Conservation (phyloP, 2,329 filamentous ascomycete genomes). For the Ceratocystis diversiconidia region DNA sequence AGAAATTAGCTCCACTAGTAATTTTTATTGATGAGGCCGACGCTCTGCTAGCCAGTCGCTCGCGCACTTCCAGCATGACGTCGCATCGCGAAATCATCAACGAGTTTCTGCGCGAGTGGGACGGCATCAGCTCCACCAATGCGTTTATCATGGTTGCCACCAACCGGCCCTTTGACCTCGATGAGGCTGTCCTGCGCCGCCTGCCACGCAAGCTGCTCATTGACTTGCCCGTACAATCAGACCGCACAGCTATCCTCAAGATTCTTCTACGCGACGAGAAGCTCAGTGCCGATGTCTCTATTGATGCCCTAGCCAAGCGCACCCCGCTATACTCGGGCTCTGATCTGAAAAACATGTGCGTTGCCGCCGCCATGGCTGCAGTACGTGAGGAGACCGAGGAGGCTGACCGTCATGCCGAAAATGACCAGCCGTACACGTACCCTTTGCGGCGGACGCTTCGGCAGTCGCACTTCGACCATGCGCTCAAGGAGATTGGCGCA, state of each 20-base stretch:
- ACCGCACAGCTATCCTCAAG: slow-evolving; percentile 52
- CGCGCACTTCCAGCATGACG: slow-evolving; percentile 48
- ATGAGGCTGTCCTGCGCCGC: slow-evolving; percentile 70
- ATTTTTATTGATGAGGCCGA: slow-evolving; percentile 98
- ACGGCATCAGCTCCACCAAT: slow-evolving; percentile 66
- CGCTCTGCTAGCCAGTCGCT: slow-evolving; percentile 70
- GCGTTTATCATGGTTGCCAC: slow-evolving; percentile 98
- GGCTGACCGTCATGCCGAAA: slow-evolving; percentile 27
- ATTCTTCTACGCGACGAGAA: slow-evolving; percentile 58
- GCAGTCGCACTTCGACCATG: slow-evolving; percentile 65
- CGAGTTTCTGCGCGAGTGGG: slow-evolving; percentile 94
- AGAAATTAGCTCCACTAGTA: slow-evolving; percentile 80
- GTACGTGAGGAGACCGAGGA: slow-evolving; percentile 55
- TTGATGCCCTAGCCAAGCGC: slow-evolving; percentile 47
- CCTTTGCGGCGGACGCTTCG: slow-evolving; percentile 33
- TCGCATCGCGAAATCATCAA: slow-evolving; percentile 85
- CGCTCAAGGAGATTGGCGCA: slow-evolving; percentile 75
- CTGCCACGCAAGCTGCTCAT: slow-evolving; percentile 59
- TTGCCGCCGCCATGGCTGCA: slow-evolving; percentile 64
- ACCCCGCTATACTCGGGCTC: slow-evolving; percentile 72
- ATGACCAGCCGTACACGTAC: slow-evolving; percentile 9
- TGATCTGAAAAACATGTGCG: slow-evolving; percentile 69
- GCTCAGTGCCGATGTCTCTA: slow-evolving; percentile 45
- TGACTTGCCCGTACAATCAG: slow-evolving; percentile 53
- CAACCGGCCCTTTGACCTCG: slow-evolving; percentile 87